Evolutionary conservation across 2,329 filamentous ascomycete species (phyloP).

Genomic region (Phyllosticta citribraziliensis): DNA sequence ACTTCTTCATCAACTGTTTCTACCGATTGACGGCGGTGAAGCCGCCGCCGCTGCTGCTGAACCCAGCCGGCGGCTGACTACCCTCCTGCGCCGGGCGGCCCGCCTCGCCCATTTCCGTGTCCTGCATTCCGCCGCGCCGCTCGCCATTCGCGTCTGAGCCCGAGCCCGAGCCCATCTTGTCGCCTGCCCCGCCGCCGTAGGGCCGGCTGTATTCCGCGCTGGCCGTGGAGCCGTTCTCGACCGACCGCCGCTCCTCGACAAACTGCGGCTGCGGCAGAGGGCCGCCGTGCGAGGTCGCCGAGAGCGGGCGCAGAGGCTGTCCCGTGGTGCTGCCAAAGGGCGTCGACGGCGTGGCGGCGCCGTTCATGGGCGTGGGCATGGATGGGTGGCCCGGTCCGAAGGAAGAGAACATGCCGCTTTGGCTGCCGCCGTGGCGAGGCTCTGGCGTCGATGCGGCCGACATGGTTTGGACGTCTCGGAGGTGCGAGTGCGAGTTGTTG

Average conservation of each 20-base stretch:
- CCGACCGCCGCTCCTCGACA: constrained; percentile 10
- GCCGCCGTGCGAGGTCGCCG: constrained; percentile 19
- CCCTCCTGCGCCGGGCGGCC: constrained; percentile 1
- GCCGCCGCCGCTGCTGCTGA: constrained; percentile 12
- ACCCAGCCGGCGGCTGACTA: neutral
- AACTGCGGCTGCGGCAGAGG: constrained; percentile 6
- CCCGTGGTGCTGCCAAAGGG: constrained; percentile 12
- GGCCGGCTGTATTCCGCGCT: constrained; percentile 21
- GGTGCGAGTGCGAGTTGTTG: constrained; percentile 10
- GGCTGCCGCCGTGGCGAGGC: constrained; percentile 14
- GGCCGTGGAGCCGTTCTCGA: constrained; percentile 14
- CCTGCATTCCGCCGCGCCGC: constrained; percentile 11
- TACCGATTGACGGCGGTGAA: constrained; percentile 31
- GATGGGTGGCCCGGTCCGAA: constrained; percentile 16
- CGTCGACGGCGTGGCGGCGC: constrained; percentile 14
- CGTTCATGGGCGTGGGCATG: constrained; percentile 18
- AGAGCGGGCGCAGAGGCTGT: constrained; percentile 19
- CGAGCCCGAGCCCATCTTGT: constrained; percentile 11
- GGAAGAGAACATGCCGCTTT: constrained; percentile 18
- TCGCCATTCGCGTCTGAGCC: constrained; percentile 27
- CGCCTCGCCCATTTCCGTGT: constrained; percentile 31
- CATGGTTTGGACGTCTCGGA: constrained; percentile 15
- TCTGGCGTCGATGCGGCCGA: constrained; percentile 31
- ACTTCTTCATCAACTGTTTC: neutral
- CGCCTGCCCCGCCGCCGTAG: constrained; percentile 12